Percentiles rank a stretch among this genome's conserved stretches.
Conservation (phyloP, 2,329 filamentous ascomycete species). For the Phialemoniopsis sp. region DNA sequence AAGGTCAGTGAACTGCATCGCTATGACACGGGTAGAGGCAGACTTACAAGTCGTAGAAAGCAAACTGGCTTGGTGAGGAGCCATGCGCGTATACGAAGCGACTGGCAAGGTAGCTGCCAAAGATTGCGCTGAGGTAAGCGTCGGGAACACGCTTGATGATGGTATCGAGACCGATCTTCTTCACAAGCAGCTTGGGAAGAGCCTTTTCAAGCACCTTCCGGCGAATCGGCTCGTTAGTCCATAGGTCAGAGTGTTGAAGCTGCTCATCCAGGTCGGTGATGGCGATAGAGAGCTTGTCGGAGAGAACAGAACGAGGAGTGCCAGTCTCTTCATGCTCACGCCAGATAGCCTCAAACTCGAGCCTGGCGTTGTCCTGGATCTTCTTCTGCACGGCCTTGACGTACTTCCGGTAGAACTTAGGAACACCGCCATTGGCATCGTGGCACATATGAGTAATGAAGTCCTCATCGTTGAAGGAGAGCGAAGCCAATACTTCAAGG, state of each 20-base stretch:
- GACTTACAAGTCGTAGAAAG: constrained; percentile 96
- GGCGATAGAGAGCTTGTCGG: constrained; percentile 83
- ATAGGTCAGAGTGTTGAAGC: constrained; percentile 87
- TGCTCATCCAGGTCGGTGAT: constrained; percentile 98
- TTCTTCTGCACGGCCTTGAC: constrained; percentile 87
- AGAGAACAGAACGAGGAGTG: constrained; percentile 76
- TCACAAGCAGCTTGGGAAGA: constrained; percentile 74
- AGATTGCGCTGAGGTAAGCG: constrained; percentile 89
- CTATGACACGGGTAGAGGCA: not conserved
- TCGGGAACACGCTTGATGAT: constrained; percentile 87
- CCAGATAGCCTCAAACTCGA: constrained; percentile 99
- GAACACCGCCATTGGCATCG: constrained; percentile 64
- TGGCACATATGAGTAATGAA: constrained; percentile 96
- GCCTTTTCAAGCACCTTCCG: constrained; percentile 78
- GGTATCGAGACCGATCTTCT: constrained; percentile 87
- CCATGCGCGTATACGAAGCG: constrained; percentile 92
- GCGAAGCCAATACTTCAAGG: constrained; percentile 87
- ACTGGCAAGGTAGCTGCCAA: constrained; percentile 90
- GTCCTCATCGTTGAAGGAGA: constrained; percentile 86
- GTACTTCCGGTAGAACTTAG: constrained; percentile 89
- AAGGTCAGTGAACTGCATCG: no score
- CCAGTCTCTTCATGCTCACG: constrained; percentile 83
- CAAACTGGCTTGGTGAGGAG: constrained; percentile 89
- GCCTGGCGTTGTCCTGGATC: constrained; percentile 83
- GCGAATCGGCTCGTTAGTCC: constrained; percentile 77